Percentiles rank a stretch among this genome's conserved stretches.
phyloP scores from a whole-genome alignment of 805 yeast genomes.

The Phaffomyces opuntiae region DNA sequence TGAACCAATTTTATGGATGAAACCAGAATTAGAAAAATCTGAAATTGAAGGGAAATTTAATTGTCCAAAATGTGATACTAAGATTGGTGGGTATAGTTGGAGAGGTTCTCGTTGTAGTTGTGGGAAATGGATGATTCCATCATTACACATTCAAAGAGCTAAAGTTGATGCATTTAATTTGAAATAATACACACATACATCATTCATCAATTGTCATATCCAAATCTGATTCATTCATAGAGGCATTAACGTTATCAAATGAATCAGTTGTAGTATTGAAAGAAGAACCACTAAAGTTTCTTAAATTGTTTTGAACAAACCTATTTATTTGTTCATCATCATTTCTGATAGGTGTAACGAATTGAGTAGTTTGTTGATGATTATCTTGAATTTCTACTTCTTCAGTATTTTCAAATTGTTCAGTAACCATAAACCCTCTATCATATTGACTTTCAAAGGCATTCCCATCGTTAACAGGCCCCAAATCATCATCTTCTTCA shows the following conservation, averaged over 20 bases:
- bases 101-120: conserved; percentile 91
- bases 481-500: conserved; percentile 28
- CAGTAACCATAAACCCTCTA: conserved; percentile 20
- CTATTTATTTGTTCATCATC: conserved; percentile 1
- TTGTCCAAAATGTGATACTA: conserved; percentile 80
- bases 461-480: conserved; percentile 9
- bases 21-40: conserved; percentile 54
- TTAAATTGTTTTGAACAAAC: conserved; percentile 2
- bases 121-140: conserved; percentile 94
- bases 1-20: conserved; percentile 94
- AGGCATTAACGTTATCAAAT: conserved; percentile 19
- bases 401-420: conserved; percentile 18
- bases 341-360: conserved; percentile 9
- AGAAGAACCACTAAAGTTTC: conserved; percentile 5
- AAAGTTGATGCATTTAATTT: conserved; percentile 57
- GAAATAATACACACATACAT: not conserved
- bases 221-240: conserved; percentile 29
- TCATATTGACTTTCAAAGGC: conserved; percentile 21
- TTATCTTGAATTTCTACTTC: not conserved
- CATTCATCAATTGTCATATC: conserved; percentile 39
- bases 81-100: conserved; percentile 93
- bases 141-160: conserved; percentile 71
- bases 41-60: conserved; percentile 84
- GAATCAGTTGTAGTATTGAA: conserved; percentile 6
- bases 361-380: conserved; percentile 6